Evolutionary conservation across 2,329 filamentous ascomycete species (phyloP), one percentile per base, ranked within the genome.

Genomic region (Teratosphaeria nubilosa): DNA sequence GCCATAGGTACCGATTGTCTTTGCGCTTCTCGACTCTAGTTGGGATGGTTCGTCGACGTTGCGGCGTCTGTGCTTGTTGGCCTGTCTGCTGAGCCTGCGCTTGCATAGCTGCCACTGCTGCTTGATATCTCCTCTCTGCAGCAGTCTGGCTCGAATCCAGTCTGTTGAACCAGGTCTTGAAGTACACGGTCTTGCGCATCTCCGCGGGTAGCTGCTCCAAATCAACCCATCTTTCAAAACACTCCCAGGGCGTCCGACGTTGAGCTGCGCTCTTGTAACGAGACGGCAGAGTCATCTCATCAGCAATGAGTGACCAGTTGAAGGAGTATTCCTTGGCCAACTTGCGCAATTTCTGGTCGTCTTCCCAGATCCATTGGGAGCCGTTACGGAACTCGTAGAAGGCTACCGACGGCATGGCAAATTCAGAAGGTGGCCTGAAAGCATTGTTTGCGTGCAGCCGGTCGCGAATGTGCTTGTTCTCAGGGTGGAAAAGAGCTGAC

Each of bases 231-330:
- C 94, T 84, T 74, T 99, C 94, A 67, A 99, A 99, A 70, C 94
- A 99, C 75, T 99, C 94, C 94, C 94, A 99, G 0, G 92, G 91
- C 2, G 92, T 97, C 53, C 94, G 84, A 61, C 94, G 83, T 70
- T 97, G 92, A 11, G 90, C 85, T 1, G 90, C 90, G 22, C 91
- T 92, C n/a, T 85, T 82, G 68, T 90, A 95, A 14, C 85, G 72
- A 0, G 90, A 95, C 56, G 84, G 84, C 16, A 87, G 81, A 1
- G 84, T 81, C 56, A 97, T 77, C 60, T 92, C 86, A 65, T 84
- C 88, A 1, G 91, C 89, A 56, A 97, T 96, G 5, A 99, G 79
- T 2, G 91, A 95, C 94, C 94, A 99, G 67, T 99, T 99, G 77
- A 96, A 97, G 0, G 90, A 90, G 69, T 94, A 95, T 62, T 97